Base-by-base conservation (phyloP, 345 rosid genomes). In the Salix koriyanagi region DNA sequence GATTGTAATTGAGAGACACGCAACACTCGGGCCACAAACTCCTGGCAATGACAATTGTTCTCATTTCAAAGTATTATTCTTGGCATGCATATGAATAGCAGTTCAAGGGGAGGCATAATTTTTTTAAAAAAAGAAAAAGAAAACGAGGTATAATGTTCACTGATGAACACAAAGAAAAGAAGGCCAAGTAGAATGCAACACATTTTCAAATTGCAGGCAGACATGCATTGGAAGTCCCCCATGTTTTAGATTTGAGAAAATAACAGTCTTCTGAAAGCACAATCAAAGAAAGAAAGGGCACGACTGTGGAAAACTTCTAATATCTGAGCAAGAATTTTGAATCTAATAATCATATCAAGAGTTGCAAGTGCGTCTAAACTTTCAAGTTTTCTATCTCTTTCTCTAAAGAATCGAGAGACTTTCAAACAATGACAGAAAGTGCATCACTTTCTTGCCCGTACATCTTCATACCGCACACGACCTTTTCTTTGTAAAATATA, bases 361-460 rank as follows among this genome's bases (percentile, higher is more conserved):
- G 23, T 37, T 3, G 21, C 23, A 54, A 39, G 67, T n/a, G 25
- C 48, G 75, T 58, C 65, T 25, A 21, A 11, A 56, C 25, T 41
- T 30, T 10, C 32, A 11, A 50, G 7, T 71, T 52, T 10, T 4
- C 3, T 36, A 41, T 78, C 62, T 72, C 30, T 58, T 52, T 37
- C 23, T 37, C 58, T 9, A 13, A 46, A 67, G 32, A 70, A n/a
- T 39, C 48, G 13, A 61, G 69, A 34, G 71, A 65, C 71, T 44
- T 62, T 71, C 41, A 70, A 81, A 69, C 15, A 44, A 52, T 39
- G 67, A 65, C 44, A 68, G 71, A 79, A 81, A 77, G 69, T 39
- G 60, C 5, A 70, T 66, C 11, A 10, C 75, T 73, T 81, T 72
- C 67, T 36, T 67, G 64, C 73, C 41, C 46, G 60, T n/a, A 25